Conservation (phyloP, 305 asterid genomes). For the Galium porrigens region DNA sequence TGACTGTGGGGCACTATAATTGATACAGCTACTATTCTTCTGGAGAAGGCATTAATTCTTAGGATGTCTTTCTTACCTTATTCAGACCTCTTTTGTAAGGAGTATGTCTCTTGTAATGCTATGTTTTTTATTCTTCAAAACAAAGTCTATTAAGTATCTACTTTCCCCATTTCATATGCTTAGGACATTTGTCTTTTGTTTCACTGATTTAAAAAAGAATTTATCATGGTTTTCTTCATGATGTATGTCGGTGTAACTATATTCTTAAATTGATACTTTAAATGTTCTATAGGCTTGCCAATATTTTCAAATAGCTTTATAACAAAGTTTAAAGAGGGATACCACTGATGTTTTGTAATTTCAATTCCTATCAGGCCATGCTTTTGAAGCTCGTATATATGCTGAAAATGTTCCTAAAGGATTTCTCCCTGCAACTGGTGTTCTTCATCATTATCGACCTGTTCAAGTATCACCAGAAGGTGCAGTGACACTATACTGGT, state of each 20-base stretch:
- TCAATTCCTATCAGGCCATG: conserved; percentile 50
- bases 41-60: too few species aligned
- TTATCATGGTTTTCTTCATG: neutral
- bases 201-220: neutral
- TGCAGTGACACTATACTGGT: conserved; percentile 16
- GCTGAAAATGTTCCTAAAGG: conserved; percentile 96
- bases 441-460: conserved; percentile 82
- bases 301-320: neutral
- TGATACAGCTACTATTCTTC: too few species aligned
- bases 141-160: too few species aligned
- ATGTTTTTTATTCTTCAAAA: too few species aligned
- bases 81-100: too few species aligned
- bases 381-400: conserved; percentile 95
- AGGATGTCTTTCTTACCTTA: too few species aligned
- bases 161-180: too few species aligned
- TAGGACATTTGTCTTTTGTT: too few species aligned
- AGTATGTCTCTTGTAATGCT: neutral
- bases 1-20: too few species aligned
- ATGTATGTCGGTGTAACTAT: neutral
- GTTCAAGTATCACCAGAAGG: conserved; percentile 68
- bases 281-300: neutral
- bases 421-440: conserved; percentile 91
- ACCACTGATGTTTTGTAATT: neutral
- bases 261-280: neutral
- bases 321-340: neutral